Base-by-base conservation (phyloP, 2,329 filamentous ascomycete genomes). In the Tolypocladium tundrense region DNA sequence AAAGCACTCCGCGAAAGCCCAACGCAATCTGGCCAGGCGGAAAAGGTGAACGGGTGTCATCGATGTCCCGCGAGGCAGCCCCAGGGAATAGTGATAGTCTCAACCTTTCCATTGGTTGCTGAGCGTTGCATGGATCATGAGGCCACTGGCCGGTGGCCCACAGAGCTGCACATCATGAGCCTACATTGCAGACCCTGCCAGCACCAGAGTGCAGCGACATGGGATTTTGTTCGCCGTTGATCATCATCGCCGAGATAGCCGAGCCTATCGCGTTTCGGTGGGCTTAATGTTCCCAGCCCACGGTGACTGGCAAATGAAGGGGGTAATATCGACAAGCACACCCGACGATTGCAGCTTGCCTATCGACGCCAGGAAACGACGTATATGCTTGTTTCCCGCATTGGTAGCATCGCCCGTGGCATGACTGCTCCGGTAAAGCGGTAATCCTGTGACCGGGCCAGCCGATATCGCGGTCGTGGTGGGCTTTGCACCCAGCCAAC, bases 41-140 rank as follows among this genome's bases (percentile, higher is more conserved):
- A 13, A 33, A 51, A 35, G 19, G 31, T 9, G 45, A 50, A 33
- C 2, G 31, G 35, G 4, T n/a, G 16, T 13, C 24, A 16, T 31
- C 43, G 43, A 31, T 19, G 8, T 14, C 10, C 14, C 24, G 33
- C 51, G 11, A 53, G 13, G 13, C 3, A 51, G 16, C 3, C 24
- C 4, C 6, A 19, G 11, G 45, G 6, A 54, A 55, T 2, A 33
- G 16, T 21, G 13, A 52, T 33, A 27, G 24, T 54, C 24, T 31
- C 42, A 45, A 54, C 40, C n/a, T 24, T 51, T 37, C 56, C 54
- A 65, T 64, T 66, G 65, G 61, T 43, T 58, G 48, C 35, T 24
- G 55, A 57, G 45, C 24, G 54, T 65, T 59, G 54, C 60, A 61
- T 63, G 59, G 62, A 65, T 68, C 53, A 57, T 57, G 59, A 65